phyloP scores from a whole-genome alignment of 2,329 filamentous ascomycete genomes.

The Hymenoscyphus salicellus region DNA sequence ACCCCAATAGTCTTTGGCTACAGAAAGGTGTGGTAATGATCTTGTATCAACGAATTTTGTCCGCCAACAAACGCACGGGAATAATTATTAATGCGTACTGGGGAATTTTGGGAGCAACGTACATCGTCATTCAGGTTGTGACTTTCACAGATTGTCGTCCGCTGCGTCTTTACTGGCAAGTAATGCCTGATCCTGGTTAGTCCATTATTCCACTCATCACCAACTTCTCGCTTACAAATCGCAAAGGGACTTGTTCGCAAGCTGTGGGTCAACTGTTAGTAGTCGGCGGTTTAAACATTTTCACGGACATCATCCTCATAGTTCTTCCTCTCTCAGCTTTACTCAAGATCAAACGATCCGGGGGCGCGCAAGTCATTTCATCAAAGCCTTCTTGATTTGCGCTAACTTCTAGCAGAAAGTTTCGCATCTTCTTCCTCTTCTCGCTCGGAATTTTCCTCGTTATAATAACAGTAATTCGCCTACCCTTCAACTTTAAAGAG shows the following conservation, averaged over 20 bases:
- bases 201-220: neutral
- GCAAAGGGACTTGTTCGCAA: slow-evolving; percentile 15
- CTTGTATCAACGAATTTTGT: slow-evolving; percentile 16
- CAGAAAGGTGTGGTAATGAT: slow-evolving; percentile 21
- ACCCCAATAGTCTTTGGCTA: slow-evolving; percentile 17
- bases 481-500: slow-evolving; percentile 16
- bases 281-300: slow-evolving; percentile 20
- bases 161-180: slow-evolving; percentile 23
- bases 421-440: slow-evolving; percentile 13
- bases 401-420: slow-evolving; percentile 1
- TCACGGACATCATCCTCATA: slow-evolving; percentile 26
- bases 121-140: slow-evolving; percentile 15
- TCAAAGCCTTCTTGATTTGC: slow-evolving; percentile 38
- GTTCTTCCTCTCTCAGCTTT: slow-evolving; percentile 22
- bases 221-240: neutral
- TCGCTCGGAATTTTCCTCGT: slow-evolving; percentile 18
- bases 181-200: slow-evolving; percentile 23
- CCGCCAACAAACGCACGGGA: slow-evolving; percentile 8
- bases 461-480: slow-evolving; percentile 19
- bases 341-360: slow-evolving; percentile 12
- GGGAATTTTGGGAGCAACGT: slow-evolving; percentile 18
- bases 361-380: slow-evolving; percentile 1
- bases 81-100: slow-evolving; percentile 18
- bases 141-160: slow-evolving; percentile 24
- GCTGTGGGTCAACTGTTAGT: slow-evolving; percentile 13